A percentile compares a stretch with the other conserved stretches of the same genome.
Conservation (phyloP, 257 asterid species). For the Ocimum tenuiflorum region DNA sequence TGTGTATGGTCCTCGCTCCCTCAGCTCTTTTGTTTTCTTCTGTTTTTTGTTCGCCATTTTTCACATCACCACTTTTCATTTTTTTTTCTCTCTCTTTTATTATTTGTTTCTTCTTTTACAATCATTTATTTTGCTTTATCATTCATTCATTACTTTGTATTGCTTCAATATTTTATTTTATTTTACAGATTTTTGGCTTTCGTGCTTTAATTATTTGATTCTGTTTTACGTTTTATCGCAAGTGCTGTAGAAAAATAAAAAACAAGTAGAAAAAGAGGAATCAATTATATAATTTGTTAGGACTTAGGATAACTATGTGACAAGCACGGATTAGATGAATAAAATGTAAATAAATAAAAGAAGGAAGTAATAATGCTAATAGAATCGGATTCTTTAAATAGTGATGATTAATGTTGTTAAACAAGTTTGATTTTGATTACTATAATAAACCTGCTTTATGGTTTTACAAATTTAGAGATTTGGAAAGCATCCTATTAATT, state of each 20-base stretch:
- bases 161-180: not conserved
- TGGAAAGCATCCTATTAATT: no score
- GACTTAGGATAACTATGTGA: no score
- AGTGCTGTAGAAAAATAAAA: no score
- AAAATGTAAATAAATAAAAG: no score
- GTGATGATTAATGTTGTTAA: not conserved
- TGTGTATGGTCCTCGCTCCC: constrained; percentile 38
- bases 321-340: no score
- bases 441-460: not conserved
- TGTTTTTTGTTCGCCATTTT: constrained; percentile 22
- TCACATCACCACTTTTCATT: constrained; percentile 1
- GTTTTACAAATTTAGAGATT: not conserved
- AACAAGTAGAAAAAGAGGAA: no score
- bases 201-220: no score
- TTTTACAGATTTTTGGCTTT: not conserved
- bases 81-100: not conserved
- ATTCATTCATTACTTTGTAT: not conserved
- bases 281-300: not conserved
- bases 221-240: no score
- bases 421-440: not conserved
- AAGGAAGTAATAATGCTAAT: not conserved
- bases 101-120: not conserved
- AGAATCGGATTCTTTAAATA: not conserved
- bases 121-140: not conserved
- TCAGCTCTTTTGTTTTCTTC: constrained; percentile 35